A percentile compares a stretch with the other conserved stretches of the same genome.
Conservation (phyloP, 1,284 basidiomycete genomes). For the Cutaneotrichosporon sp. region DNA sequence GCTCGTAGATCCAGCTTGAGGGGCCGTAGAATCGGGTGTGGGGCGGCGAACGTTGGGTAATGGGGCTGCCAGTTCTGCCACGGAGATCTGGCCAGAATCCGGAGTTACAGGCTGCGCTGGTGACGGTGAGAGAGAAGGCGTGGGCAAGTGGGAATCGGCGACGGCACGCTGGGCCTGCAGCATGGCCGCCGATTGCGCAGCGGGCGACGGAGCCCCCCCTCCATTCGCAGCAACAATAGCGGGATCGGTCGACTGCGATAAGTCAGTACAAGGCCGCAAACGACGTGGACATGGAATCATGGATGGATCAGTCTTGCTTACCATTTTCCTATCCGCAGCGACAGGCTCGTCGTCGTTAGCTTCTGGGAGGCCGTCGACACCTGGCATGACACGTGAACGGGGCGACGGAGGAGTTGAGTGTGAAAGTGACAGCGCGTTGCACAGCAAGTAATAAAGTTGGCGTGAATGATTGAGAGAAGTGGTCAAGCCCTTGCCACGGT, state of each 20-base stretch:
- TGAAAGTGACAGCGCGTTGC: background rate
- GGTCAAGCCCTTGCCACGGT: too few species aligned
- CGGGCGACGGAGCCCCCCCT: too few species aligned
- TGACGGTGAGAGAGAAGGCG: background rate
- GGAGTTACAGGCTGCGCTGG: background rate
- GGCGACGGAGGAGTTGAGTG: background rate
- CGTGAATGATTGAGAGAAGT: too few species aligned
- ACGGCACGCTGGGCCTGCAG: constrained; percentile 13
- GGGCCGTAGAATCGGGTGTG: constrained; percentile 9
- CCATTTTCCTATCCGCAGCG: constrained; percentile 20
- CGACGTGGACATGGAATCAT: background rate
- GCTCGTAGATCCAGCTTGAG: constrained; percentile 6
- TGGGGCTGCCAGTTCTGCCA: constrained; percentile 13
- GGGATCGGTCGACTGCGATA: too few species aligned
- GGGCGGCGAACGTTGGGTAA: constrained; percentile 5
- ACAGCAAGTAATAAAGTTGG: too few species aligned
- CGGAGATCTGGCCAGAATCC: constrained; percentile 3
- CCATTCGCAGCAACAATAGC: too few species aligned
- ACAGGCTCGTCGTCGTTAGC: constrained; percentile 27
- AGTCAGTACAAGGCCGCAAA: too few species aligned
- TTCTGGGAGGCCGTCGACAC: constrained; percentile 14
- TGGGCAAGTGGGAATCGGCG: constrained; percentile 6
- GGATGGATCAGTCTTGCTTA: too few species aligned
- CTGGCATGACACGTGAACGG: background rate
- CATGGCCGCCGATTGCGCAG: constrained; percentile 2